Evolutionary conservation across 768 basidiomycete species (phyloP).

Genomic region (Hygrocybe punicea): DNA sequence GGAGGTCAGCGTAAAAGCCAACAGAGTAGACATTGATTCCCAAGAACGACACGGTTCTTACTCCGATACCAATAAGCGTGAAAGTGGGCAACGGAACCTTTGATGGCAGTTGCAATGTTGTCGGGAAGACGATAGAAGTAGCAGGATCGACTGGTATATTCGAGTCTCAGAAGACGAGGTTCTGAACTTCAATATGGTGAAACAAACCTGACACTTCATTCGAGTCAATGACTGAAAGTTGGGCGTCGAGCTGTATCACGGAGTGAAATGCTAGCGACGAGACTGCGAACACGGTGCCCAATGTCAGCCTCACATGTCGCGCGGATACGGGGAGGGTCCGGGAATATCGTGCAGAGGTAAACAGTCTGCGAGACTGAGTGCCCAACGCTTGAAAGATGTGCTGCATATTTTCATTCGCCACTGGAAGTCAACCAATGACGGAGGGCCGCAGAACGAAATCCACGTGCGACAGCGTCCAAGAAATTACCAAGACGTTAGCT

Average conservation of each 20-base stretch:
- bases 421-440: too few species aligned
- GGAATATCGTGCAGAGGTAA: not conserved
- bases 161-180: not conserved
- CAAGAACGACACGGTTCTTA: constrained; percentile 85
- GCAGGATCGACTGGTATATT: constrained; percentile 61
- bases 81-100: constrained; percentile 60
- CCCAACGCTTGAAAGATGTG: not conserved
- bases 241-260: constrained; percentile 46
- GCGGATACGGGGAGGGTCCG: not conserved
- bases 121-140: constrained; percentile 73
- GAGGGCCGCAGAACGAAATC: not conserved
- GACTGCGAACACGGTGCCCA: not conserved
- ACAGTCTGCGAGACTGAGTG: not conserved
- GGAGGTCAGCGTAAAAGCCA: constrained; percentile 83
- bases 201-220: constrained; percentile 29
- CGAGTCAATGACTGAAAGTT: not conserved
- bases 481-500: too few species aligned
- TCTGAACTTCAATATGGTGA: not conserved
- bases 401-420: not conserved
- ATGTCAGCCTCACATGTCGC: not conserved
- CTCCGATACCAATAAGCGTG: constrained; percentile 78
- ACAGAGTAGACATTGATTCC: constrained; percentile 86
- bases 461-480: not conserved
- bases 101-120: constrained; percentile 57
- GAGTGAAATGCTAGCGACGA: constrained; percentile 16